A percentile compares a stretch with the other conserved stretches of the same genome.
Evolutionary conservation across 352 stramenopile genomes (phyloP).

Genomic region (Phytophthora macrochlamydospora): DNA sequence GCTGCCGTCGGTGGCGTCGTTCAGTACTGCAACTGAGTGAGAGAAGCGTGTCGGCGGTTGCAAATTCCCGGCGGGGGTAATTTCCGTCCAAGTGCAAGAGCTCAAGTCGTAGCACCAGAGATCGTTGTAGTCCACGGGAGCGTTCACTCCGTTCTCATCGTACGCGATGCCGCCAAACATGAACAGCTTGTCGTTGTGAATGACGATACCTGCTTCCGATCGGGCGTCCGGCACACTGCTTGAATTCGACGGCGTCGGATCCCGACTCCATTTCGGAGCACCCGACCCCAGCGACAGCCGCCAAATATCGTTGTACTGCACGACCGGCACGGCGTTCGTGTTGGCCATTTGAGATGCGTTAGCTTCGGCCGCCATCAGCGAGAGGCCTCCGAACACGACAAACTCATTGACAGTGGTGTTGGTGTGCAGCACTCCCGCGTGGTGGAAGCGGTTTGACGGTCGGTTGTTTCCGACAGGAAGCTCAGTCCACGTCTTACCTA

Average conservation of each 20-base stretch:
- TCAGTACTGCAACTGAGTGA: constrained; percentile 53
- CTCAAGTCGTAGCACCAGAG: constrained; percentile 68
- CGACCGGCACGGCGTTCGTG: constrained; percentile 28
- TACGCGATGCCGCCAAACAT: constrained; percentile 80
- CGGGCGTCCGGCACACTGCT: constrained; percentile 32
- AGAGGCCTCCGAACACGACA: constrained; percentile 59
- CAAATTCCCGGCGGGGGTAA: constrained; percentile 27
- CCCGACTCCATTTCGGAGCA: constrained; percentile 42
- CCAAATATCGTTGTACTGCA: constrained; percentile 65
- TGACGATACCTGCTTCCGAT: constrained; percentile 56
- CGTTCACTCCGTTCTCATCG: constrained; percentile 39
- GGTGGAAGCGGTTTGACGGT: constrained; percentile 50
- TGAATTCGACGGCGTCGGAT: constrained; percentile 21
- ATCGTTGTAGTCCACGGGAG: constrained; percentile 58
- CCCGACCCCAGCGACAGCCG: constrained; percentile 36
- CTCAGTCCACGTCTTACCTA: constrained; percentile 37
- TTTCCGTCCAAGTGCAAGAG: constrained; percentile 42
- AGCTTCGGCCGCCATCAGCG: constrained; percentile 27
- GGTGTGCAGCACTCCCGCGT: constrained; percentile 42
- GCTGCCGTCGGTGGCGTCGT: constrained; percentile 19
- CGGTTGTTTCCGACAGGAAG: constrained; percentile 22
- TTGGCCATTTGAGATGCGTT: background rate
- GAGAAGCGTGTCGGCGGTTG: constrained; percentile 60
- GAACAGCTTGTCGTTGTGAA: constrained; percentile 55
- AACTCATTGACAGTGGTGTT: constrained; percentile 52